phyloP scores from a whole-genome alignment of 768 basidiomycete species.

The Lactifluus piperatus region DNA sequence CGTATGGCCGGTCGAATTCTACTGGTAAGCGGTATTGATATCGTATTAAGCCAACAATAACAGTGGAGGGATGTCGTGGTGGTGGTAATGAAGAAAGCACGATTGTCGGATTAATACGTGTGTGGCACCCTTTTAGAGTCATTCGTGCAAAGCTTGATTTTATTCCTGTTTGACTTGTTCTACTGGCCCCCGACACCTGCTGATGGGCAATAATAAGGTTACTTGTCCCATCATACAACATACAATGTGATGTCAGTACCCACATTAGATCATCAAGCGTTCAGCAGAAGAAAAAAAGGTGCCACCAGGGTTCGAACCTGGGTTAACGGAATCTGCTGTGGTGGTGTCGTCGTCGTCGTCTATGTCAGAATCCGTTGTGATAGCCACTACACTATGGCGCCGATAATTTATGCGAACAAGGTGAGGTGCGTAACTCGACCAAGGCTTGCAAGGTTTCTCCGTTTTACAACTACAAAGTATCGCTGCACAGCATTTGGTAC shows the following conservation, averaged over 20 bases:
- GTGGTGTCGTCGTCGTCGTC: too few species aligned
- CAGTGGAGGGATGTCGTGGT: neutral
- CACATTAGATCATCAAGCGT: too few species aligned
- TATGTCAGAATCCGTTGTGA: slow-evolving; percentile 17
- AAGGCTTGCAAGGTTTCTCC: neutral
- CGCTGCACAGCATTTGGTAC: neutral
- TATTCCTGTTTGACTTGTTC: neutral
- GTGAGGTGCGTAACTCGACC: neutral
- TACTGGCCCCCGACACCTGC: neutral
- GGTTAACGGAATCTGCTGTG: slow-evolving; percentile 5
- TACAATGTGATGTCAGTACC: neutral
- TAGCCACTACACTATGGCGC: slow-evolving; percentile 20
- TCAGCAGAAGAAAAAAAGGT: neutral
- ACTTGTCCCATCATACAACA: neutral
- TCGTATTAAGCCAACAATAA: neutral
- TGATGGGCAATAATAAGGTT: neutral
- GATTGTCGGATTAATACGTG: neutral
- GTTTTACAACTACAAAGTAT: neutral
- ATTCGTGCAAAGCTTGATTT: neutral
- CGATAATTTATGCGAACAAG: neutral
- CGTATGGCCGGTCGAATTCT: neutral
- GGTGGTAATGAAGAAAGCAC: neutral
- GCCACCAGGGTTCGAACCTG: slow-evolving; percentile 19
- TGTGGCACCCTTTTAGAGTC: neutral
- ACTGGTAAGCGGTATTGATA: neutral